Evolutionary conservation across 495 filamentous ascomycete genomes (phyloP), one percentile per base, ranked within the genome.

Genomic region (Podospora didyma): DNA sequence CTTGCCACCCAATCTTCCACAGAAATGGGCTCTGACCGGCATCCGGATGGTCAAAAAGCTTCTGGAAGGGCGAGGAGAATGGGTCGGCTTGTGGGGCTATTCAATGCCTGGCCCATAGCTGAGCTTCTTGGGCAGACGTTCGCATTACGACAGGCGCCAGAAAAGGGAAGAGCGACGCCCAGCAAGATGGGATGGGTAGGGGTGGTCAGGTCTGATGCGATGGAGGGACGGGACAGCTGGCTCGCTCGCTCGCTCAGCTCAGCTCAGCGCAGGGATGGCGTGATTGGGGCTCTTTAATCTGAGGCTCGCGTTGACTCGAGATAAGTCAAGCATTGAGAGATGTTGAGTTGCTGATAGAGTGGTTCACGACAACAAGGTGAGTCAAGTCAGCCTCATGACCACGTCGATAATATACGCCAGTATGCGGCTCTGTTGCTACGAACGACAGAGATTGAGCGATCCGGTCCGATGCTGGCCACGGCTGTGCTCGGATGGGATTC

Each of bases 1-100:
- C 26, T 31, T 31, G 26, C 26, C 47, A 54, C 44, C 49, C 56
- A 54, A 49, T 37, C 54, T 54, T 57, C 22, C 26, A 45, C 37
- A 54, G 24, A 26, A 39, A 51, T n/a, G 52, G 60, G 51, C 48
- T 62, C 60, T 54, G 56, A 59, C 56, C 60, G 60, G 60, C 60
- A 59, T 56, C 56, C 60, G 60, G 44, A 58, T 42, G 46, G 51
- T 51, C 56, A 23, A 56, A 31, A 53, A 62, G 60, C 60, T 62
- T 62, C 60, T 62, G 44, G 60, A 62, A 62, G 53, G 37, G 31
- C 41, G n/a, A 28, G 51, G 24, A 58, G 46, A 53, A 50, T 19
- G 28, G 34, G 26, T 31, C 26, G 26, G 26, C 26, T 4, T 31
- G 26, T 31, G 26, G 46, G 60, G 37, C 42, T 26, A 49, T 51